Percentiles rank a stretch among this genome's conserved stretches.
phyloP scores from a whole-genome alignment of 257 asterid species.

The Solanum chaucha region DNA sequence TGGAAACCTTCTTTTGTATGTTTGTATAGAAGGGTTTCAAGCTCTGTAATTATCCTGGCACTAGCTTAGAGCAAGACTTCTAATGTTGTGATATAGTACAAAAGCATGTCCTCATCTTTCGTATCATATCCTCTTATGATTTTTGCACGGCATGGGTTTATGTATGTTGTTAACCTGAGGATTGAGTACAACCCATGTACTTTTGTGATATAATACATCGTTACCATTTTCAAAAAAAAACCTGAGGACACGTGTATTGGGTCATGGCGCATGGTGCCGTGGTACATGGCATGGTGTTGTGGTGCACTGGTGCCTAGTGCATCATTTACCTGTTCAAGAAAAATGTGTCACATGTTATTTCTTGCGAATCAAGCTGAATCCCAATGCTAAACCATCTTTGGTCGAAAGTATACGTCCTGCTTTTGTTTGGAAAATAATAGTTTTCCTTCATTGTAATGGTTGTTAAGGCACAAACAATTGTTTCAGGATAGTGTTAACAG shows the following conservation, averaged over 20 bases:
- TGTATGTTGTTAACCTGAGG: neutral
- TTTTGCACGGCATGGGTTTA: neutral
- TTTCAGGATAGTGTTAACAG: neutral
- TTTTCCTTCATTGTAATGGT: neutral
- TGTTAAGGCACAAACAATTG: neutral
- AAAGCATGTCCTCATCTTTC: neutral
- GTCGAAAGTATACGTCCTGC: neutral
- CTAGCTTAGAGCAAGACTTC: neutral
- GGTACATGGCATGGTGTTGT: neutral
- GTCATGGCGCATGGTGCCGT: neutral
- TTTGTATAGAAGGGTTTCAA: neutral
- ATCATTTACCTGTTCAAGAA: neutral
- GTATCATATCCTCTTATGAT: neutral
- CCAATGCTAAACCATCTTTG: neutral
- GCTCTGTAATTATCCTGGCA: neutral
- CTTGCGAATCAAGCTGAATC: neutral
- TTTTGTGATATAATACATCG: too few species aligned
- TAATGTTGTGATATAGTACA: neutral
- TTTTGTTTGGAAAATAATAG: neutral
- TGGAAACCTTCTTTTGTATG: neutral
- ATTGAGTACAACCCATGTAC: too few species aligned
- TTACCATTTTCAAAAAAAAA: neutral
- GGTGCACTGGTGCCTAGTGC: neutral
- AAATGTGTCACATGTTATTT: neutral
- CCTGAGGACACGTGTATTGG: neutral